Base-by-base conservation (phyloP, 1,284 basidiomycete species). In the Malassezia cuniculi region DNA sequence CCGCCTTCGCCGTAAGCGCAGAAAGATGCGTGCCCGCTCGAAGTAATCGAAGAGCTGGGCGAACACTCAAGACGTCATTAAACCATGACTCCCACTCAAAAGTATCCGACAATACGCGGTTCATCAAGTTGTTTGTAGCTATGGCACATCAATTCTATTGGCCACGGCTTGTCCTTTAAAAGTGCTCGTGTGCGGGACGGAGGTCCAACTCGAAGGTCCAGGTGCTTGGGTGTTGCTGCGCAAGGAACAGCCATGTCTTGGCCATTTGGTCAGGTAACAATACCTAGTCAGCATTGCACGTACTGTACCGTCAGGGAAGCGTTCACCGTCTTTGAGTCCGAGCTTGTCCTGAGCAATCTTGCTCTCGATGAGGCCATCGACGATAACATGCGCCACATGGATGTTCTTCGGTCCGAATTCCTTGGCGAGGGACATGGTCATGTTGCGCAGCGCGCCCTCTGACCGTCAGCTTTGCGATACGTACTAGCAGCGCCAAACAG, bases 11-110 rank as follows among this genome's bases (percentile, higher is more conserved):
- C 54, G 58, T 45, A 61, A 61, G 56, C 58, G 58, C 47, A 61
- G 58, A 61, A 61, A 61, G 54, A 61, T 61, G 58, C 58, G 58
- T 34, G 58, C 58, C 36, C 52, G 58, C 49, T 58, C 55, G 48
- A 61, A 58, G 58, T 61, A 61, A 56, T 41, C 50, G 42, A 41
- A 27, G 48, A 46, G 24, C 21, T 22, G 14, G 10, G 6, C 15
- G 15, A 4, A 17, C 22, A 12, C 5, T 17, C 18, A 31, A 17
- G 9, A 4, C 19, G 16, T n/a, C 16, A 31, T 20, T 15, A 31
- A 31, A 31, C 19, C n/a, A n/a, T n/a, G n/a, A n/a, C n/a, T 16
- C 18, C 22, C 10, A n/a, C 11, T 17, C 17, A 12, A 6, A 31
- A 21, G 30, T 31, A 31, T 31, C 22, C 18, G 8, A 17, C 18